phyloP scores from a whole-genome alignment of 768 basidiomycete genomes.

The Suillus sp. region DNA sequence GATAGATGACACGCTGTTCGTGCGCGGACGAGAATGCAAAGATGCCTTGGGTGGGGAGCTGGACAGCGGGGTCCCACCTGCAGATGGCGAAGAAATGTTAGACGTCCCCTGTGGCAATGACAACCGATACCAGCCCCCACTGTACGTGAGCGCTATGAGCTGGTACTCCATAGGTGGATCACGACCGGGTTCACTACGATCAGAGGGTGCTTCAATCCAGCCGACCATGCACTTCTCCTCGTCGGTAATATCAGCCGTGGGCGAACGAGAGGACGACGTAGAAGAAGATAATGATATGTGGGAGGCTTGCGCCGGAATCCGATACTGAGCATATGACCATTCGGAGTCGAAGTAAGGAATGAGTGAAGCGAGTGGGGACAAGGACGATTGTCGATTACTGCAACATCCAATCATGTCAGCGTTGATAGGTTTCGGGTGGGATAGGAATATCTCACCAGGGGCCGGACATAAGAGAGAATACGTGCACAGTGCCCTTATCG shows the following conservation, averaged over 20 bases:
- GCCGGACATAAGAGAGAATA: constrained; percentile 76
- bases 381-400: constrained; percentile 83
- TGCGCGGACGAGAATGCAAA: constrained; percentile 44
- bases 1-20: constrained; percentile 58
- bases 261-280: constrained; percentile 55
- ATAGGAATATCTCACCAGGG: constrained; percentile 54
- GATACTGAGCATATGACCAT: constrained; percentile 94
- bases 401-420: constrained; percentile 13
- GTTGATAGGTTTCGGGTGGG: constrained; percentile 8
- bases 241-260: constrained; percentile 63
- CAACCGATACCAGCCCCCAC: constrained; percentile 91
- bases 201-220: constrained; percentile 66
- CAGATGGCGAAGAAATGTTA: constrained; percentile 18
- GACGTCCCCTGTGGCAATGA: constrained; percentile 51
- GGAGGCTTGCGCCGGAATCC: constrained; percentile 81
- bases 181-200: constrained; percentile 33
- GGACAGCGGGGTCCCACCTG: constrained; percentile 20
- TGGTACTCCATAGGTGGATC: constrained; percentile 56
- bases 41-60: constrained; percentile 49
- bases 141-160: constrained; percentile 82
- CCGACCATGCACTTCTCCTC: constrained; percentile 87
- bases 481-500: constrained; percentile 93
- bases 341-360: constrained; percentile 92
- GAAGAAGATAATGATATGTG: constrained; percentile 80
- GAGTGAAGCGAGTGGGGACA: constrained; percentile 79